Percentiles rank a stretch among this genome's conserved stretches.
Conservation (phyloP, 371 early-diverging fungal species). For the Mucor sp. region DNA sequence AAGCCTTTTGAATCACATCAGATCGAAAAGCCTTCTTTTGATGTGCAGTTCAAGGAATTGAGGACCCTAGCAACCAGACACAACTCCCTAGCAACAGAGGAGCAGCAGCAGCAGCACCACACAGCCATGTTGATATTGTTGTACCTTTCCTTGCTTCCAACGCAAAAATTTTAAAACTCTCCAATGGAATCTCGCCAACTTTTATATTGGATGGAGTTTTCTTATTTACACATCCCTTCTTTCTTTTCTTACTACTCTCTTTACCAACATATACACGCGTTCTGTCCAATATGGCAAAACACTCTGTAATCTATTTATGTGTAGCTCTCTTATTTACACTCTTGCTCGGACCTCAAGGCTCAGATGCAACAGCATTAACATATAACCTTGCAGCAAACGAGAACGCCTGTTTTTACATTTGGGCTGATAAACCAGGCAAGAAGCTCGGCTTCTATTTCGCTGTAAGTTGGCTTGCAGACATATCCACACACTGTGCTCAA, state of each 20-base stretch:
- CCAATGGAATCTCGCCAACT: slow-evolving; percentile 3
- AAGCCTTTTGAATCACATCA: background rate
- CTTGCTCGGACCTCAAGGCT: slow-evolving; percentile 1
- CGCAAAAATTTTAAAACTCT: background rate
- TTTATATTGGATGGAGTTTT: background rate
- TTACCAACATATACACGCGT: background rate
- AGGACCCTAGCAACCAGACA: background rate
- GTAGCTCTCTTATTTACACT: background rate
- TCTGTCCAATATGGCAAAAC: background rate
- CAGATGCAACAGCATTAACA: slow-evolving; percentile 70
- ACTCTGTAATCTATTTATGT: background rate
- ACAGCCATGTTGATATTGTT: background rate
- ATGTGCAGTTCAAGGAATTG: background rate
- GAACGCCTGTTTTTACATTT: slow-evolving; percentile 79
- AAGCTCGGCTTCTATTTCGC: slow-evolving; percentile 97
- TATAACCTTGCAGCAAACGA: slow-evolving; percentile 89
- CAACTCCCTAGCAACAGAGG: background rate
- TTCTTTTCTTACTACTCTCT: background rate
- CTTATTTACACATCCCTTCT: background rate
- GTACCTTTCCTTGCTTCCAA: background rate
- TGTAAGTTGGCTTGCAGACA: slow-evolving; percentile 57
- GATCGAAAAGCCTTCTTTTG: background rate
- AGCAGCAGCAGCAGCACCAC: background rate
- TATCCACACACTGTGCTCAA: slow-evolving; percentile 8
- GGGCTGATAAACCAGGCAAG: slow-evolving; percentile 69